Evolutionary conservation across 2,329 filamentous ascomycete genomes (phyloP), one percentile per base, ranked within the genome.

Genomic region (Didymosphaeria variabile): DNA sequence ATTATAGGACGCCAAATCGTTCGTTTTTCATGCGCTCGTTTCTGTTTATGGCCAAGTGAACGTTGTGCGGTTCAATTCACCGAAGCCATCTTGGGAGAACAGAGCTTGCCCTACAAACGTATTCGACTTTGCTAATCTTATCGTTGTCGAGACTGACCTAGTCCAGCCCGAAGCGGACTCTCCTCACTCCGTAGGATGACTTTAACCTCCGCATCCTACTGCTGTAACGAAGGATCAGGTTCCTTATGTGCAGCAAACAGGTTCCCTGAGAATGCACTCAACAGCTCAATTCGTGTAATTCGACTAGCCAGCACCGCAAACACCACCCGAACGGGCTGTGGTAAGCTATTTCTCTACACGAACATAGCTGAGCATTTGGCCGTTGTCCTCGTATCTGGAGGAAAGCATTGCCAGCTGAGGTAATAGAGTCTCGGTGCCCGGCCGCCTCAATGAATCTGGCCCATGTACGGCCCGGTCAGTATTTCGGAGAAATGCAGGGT

Each of bases 351-450:
- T 26, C 21, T 53, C 21, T n/a, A 6, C 50, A 19, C n/a, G 32
- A 10, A 31, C 34, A n/a, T 32, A 21, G 45, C 45, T 29, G 17
- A 42, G 32, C n/a, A 31, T 44, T 45, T 13, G 32, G 40, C 42
- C 45, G 3, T 21, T 44, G n/a, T 44, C n/a, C 19, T 45, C 58
- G 40, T 57, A 49, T 42, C n/a, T 29, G 31, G 36, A 23, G 36
- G 9, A 34, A 31, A 26, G 46, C 31, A 31, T 26, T 47, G 49
- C 46, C 40, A 55, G 58, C 58, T 51, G 52, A 51, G 23, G 21
- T 59, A 29, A 56, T 32, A 26, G 15, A 51, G 17, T 47, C 51
- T 59, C 52, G 38, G 40, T 52, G 46, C 46, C 58, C 58, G 38
- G 50, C 15, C 52, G 9, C 21, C 29, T n/a, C 51, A 40, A 40